Base-by-base conservation (phyloP, 2,329 filamentous ascomycete genomes). In the Fusarium kyushuense region DNA sequence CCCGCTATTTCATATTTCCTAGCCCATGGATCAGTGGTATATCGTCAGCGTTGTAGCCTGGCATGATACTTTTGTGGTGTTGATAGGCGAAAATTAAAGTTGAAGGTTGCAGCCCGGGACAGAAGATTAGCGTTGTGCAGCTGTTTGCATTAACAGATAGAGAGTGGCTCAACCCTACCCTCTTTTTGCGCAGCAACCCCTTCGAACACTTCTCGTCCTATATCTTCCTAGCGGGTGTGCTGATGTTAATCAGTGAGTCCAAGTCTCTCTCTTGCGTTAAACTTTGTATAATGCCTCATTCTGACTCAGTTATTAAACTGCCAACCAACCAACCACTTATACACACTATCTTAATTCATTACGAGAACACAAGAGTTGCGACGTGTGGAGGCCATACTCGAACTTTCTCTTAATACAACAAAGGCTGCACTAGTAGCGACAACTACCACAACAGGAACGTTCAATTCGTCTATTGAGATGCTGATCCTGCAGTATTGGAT, bases 1-100 rank as follows among this genome's bases (percentile, higher is more conserved):
- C 66, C 60, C 1, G 42, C 68, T 5, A 52, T 70, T 17, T 70
- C 69, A 16, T 23, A 48, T 17, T 40, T 72, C 6, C 55, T 72
- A 23, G 46, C 59, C 2, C 49, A 61, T 13, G 69, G 63, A 30
- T 57, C 53, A 7, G 59, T 65, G 33, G 54, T 70, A 2, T 70
- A 70, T 14, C 41, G 58, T 4, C 65, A 72, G 23, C 63, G 57
- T 11, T 46, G 54, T 19, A 42, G 36, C 2, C 6, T 29, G 4
- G 17, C n/a, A n/a, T n/a, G n/a, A n/a, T n/a, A n/a, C n/a, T n/a
- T n/a, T n/a, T n/a, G n/a, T n/a, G n/a, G n/a, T n/a, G n/a, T n/a
- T n/a, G n/a, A n/a, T n/a, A n/a, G n/a, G n/a, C n/a, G n/a, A n/a
- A n/a, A n/a, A n/a, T n/a, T n/a, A n/a, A n/a, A n/a, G n/a, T n/a